phyloP scores from a whole-genome alignment of 2,329 filamentous ascomycete genomes.

The Calycina herbarum region DNA sequence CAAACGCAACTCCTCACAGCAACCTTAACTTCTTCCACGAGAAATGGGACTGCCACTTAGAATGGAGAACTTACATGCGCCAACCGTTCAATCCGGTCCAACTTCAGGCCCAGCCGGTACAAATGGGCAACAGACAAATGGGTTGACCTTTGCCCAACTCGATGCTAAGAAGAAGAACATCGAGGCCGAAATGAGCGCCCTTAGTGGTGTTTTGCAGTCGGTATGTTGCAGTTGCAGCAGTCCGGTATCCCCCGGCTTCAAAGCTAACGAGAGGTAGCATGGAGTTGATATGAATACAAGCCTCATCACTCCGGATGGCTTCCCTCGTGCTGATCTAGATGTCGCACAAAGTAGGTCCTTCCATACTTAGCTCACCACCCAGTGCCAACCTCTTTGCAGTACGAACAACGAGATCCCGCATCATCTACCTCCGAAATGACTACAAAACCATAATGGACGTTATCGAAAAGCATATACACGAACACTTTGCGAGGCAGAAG shows the following conservation, averaged over 20 bases:
- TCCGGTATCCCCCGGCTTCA: constrained; percentile 3
- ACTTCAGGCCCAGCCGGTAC: constrained; percentile 57
- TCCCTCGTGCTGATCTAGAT: constrained; percentile 89
- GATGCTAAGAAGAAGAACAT: constrained; percentile 81
- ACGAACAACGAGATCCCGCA: constrained; percentile 86
- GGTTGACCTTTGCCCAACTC: constrained; percentile 74
- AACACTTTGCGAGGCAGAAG: constrained; percentile 75
- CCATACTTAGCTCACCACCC: constrained; percentile 4
- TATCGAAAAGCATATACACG: constrained; percentile 85
- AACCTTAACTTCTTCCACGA: neutral
- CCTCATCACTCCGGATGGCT: constrained; percentile 86
- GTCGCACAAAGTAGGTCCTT: constrained; percentile 77
- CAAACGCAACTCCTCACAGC: neutral
- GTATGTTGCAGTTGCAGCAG: constrained; percentile 49
- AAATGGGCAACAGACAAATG: constrained; percentile 61
- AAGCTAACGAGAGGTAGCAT: constrained; percentile 58
- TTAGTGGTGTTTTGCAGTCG: constrained; percentile 84
- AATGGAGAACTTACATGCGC: constrained; percentile 68
- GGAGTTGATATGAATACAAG: constrained; percentile 89
- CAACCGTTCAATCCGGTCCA: constrained; percentile 77
- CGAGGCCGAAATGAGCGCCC: constrained; percentile 81
- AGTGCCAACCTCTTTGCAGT: constrained; percentile 53
- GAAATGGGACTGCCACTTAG: constrained; percentile 34
- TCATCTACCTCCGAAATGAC: constrained; percentile 88
- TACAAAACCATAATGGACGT: constrained; percentile 84